Evolutionary conservation across 1,139 yeast genomes (phyloP).

Genomic region (Kluyveromyces sp.): DNA sequence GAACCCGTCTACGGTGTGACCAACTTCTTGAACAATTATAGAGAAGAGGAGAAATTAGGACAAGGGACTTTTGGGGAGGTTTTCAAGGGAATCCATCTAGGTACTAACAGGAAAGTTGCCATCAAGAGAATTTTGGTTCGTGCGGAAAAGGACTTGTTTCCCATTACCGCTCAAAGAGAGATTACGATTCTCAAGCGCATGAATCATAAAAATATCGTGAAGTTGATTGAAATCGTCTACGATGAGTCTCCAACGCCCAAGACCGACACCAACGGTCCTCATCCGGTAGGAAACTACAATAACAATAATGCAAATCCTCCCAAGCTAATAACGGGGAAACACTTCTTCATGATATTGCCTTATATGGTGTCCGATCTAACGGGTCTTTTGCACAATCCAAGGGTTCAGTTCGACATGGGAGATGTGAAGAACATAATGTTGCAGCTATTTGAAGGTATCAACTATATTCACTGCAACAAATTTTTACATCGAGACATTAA

Average conservation of each 20-base stretch:
- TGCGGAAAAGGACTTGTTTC: slow-evolving; percentile 85
- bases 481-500: slow-evolving; percentile 87
- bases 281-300: slow-evolving; percentile 11
- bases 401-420: slow-evolving; percentile 48
- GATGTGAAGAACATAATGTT: slow-evolving; percentile 79
- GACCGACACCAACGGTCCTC: background rate
- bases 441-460: slow-evolving; percentile 73
- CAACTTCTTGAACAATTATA: slow-evolving; percentile 36
- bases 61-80: slow-evolving; percentile 94
- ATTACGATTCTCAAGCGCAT: slow-evolving; percentile 73
- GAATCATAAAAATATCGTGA: slow-evolving; percentile 63
- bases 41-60: slow-evolving; percentile 61
- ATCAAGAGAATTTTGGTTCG: slow-evolving; percentile 77
- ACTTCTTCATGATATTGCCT: slow-evolving; percentile 82
- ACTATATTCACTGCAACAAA: slow-evolving; percentile 66
- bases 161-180: slow-evolving; percentile 92
- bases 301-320: slow-evolving; percentile 34
- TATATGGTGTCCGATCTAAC: slow-evolving; percentile 92
- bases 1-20: slow-evolving; percentile 29
- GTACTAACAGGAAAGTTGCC: slow-evolving; percentile 59
- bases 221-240: slow-evolving; percentile 74
- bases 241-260: slow-evolving; percentile 37
- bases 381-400: slow-evolving; percentile 82
- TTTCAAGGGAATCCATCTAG: slow-evolving; percentile 54
- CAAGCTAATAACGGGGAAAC: slow-evolving; percentile 23